A percentile compares a stretch with the other conserved stretches of the same genome.
Evolutionary conservation across 331 rosid species (phyloP).

Genomic region (Spiraea crenata): DNA sequence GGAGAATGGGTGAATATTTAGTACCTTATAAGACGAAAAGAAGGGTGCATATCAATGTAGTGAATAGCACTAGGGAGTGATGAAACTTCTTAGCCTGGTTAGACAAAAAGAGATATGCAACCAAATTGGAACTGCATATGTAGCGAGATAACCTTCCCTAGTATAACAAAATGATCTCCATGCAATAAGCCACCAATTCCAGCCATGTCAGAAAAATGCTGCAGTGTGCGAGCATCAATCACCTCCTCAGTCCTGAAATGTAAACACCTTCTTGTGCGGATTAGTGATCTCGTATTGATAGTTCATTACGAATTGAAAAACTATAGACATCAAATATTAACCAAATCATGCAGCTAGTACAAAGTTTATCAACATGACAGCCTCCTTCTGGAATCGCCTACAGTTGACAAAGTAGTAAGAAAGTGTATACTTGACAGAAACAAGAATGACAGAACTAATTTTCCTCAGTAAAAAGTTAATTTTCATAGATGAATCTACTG

Average conservation of each 20-base stretch:
- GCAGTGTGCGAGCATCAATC: conserved; percentile 97
- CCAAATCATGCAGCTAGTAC: not conserved
- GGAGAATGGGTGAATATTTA: too few species aligned
- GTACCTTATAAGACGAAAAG: too few species aligned
- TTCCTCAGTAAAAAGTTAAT: too few species aligned
- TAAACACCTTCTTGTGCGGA: conserved; percentile 16
- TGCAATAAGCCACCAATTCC: conserved; percentile 91
- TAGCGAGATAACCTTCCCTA: conserved; percentile 72
- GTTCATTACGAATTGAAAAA: not conserved
- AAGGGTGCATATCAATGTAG: too few species aligned
- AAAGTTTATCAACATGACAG: not conserved
- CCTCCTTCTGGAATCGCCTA: too few species aligned
- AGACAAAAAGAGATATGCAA: conserved; percentile 4
- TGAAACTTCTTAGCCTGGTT: too few species aligned
- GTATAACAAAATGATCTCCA: conserved; percentile 96
- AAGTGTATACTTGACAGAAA: too few species aligned
- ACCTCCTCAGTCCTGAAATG: conserved; percentile 75
- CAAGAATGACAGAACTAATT: too few species aligned
- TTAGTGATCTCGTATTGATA: not conserved
- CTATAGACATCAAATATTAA: not conserved
- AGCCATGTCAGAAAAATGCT: conserved; percentile 94
- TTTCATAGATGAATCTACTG: too few species aligned
- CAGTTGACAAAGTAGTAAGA: too few species aligned
- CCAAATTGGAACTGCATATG: conserved; percentile 21
- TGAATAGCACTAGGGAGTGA: too few species aligned